phyloP scores from a whole-genome alignment of 345 rosid genomes.

The Citrus hindsii region DNA sequence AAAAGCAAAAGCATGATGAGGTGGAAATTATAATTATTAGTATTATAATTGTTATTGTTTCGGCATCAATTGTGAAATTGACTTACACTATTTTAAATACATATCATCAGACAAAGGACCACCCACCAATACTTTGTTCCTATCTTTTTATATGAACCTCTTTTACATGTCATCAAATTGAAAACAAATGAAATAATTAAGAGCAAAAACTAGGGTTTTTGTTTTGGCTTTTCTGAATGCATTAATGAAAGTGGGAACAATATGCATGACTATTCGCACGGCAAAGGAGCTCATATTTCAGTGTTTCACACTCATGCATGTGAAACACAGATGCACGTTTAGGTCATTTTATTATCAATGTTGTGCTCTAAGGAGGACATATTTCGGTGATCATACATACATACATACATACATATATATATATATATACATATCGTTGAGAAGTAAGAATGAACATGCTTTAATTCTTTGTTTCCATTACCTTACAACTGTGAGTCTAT shows the following conservation, averaged over 20 bases:
- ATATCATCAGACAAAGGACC: constrained; percentile 4
- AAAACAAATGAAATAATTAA: background rate
- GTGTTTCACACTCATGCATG: constrained; percentile 4
- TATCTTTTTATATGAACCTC: background rate
- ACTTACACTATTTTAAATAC: constrained; percentile 9
- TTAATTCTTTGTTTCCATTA: background rate
- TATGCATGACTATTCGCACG: background rate
- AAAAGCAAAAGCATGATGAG: background rate
- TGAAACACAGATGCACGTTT: constrained; percentile 1
- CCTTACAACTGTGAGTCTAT: background rate
- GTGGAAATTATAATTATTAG: background rate
- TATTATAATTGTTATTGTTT: no score
- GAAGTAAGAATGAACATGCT: background rate
- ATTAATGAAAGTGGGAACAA: background rate
- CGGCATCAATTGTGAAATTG: constrained; percentile 29
- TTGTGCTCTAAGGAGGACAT: background rate
- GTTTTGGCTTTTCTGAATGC: background rate
- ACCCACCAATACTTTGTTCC: constrained; percentile 12
- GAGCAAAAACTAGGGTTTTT: background rate
- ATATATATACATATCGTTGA: background rate
- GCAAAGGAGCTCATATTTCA: background rate
- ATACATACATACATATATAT: no score
- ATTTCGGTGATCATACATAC: no score
- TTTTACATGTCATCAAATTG: background rate
- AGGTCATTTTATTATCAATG: background rate